phyloP scores from a whole-genome alignment of 2,329 filamentous ascomycete species.

The Cladosporium sp. region DNA sequence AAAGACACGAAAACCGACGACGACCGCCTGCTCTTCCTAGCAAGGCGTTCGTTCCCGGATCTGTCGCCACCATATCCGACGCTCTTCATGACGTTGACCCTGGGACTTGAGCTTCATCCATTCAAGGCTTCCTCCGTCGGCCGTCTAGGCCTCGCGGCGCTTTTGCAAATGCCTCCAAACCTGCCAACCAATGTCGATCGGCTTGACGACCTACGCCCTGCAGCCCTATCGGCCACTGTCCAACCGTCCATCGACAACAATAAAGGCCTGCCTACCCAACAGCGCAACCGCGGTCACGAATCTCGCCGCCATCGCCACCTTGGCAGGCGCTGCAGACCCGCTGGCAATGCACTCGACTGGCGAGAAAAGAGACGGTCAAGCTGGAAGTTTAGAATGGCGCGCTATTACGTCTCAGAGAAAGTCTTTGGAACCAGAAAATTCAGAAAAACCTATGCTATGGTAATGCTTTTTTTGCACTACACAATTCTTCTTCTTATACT shows the following conservation, averaged over 20 bases:
- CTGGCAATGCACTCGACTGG: not conserved
- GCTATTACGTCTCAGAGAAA: not conserved
- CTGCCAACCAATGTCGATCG: not conserved
- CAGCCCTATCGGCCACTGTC: not conserved
- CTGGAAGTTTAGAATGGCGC: not conserved
- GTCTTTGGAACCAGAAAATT: not conserved
- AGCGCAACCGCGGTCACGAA: not conserved
- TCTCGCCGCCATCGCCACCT: not conserved
- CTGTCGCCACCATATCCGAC: slow-evolving; percentile 3
- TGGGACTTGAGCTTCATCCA: slow-evolving; percentile 13
- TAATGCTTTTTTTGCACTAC: not conserved
- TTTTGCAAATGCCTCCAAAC: not conserved
- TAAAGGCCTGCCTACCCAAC: not conserved
- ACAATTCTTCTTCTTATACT: not conserved
- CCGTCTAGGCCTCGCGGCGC: not conserved
- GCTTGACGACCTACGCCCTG: not conserved
- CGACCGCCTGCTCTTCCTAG: not conserved
- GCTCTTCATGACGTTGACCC: slow-evolving; percentile 2
- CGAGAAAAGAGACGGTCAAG: not conserved
- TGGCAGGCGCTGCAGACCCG: not conserved
- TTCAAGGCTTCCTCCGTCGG: not conserved
- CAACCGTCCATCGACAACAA: not conserved
- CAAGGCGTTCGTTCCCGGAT: not conserved
- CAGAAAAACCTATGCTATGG: not conserved
- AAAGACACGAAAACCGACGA: slow-evolving; percentile 4